A percentile compares a stretch with the other conserved stretches of the same genome.
These are phyloP conservation scores for Aureobasidium sp. DNA, from an alignment of 2,329 filamentous ascomycete genomes.

Conservation along the genomic window DNA sequence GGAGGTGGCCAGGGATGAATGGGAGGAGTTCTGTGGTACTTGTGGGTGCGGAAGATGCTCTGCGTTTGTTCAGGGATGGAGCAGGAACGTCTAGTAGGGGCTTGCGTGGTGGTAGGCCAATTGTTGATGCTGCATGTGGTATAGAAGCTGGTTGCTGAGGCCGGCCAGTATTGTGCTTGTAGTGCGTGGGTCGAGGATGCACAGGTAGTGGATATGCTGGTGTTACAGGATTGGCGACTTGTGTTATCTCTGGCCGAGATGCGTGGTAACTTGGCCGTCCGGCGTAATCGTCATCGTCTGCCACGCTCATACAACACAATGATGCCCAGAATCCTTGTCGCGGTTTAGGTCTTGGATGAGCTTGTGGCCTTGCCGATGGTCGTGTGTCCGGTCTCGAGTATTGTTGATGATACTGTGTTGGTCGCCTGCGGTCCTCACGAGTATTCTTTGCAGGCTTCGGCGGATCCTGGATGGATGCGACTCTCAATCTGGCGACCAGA, in stretches of 20 bases:
- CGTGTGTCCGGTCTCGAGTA: background rate
- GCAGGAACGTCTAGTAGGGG: slow-evolving; percentile 25
- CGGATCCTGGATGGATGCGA: slow-evolving; percentile 1
- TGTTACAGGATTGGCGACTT: slow-evolving; percentile 16
- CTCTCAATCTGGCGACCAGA: slow-evolving; percentile 67
- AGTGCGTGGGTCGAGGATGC: slow-evolving; percentile 14
- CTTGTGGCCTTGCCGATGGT: background rate
- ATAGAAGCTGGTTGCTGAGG: background rate
- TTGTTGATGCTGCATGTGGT: slow-evolving; percentile 17
- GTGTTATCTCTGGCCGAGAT: slow-evolving; percentile 7
- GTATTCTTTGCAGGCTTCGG: background rate
- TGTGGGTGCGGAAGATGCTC: slow-evolving; percentile 1
- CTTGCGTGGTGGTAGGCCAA: slow-evolving; percentile 19
- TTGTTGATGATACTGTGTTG: background rate
- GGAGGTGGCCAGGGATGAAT: slow-evolving; percentile 62
- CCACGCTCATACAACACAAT: slow-evolving; percentile 35
- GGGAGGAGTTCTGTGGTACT: slow-evolving; percentile 42
- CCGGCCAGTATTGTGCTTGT: slow-evolving; percentile 15
- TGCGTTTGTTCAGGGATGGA: slow-evolving; percentile 23
- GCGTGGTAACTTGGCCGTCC: slow-evolving; percentile 34
- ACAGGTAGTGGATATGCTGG: background rate
- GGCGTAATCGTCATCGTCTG: slow-evolving; percentile 33
- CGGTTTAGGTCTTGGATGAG: background rate
- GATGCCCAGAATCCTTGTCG: slow-evolving; percentile 34
- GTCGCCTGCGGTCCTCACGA: background rate